Conservation (phyloP, 805 yeast genomes). For the Lipomyces lipofer region DNA sequence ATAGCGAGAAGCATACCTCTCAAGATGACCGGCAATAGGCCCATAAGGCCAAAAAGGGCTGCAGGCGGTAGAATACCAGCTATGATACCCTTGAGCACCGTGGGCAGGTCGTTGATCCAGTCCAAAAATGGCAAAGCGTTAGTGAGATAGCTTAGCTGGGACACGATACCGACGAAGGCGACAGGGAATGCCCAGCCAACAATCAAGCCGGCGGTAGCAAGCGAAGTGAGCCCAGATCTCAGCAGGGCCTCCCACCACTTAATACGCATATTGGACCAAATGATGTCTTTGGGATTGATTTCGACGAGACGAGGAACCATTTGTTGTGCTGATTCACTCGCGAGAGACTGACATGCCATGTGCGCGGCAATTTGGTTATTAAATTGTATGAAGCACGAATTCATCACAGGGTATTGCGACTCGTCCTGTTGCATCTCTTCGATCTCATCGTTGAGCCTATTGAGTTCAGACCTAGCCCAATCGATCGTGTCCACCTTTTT, state of each 20-base stretch:
- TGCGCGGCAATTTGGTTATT: constrained; percentile 57
- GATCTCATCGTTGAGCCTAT: constrained; percentile 67
- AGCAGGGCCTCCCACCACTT: constrained; percentile 42
- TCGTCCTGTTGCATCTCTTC: constrained; percentile 60
- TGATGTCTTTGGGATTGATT: constrained; percentile 64
- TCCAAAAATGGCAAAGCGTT: constrained; percentile 68
- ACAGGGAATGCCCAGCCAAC: constrained; percentile 80
- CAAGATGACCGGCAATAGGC: constrained; percentile 80
- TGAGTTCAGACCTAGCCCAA: constrained; percentile 66
- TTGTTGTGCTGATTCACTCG: constrained; percentile 47
- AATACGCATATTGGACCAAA: constrained; percentile 64
- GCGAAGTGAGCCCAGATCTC: constrained; percentile 48
- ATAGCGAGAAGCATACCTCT: constrained; percentile 46
- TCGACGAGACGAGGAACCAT: constrained; percentile 46
- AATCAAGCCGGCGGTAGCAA: constrained; percentile 53
- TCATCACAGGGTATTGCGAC: constrained; percentile 58
- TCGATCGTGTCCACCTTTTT: constrained; percentile 81
- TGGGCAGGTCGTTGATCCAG: constrained; percentile 65
- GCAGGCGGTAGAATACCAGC: constrained; percentile 88
- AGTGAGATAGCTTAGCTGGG: constrained; percentile 74
- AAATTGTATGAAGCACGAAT: constrained; percentile 74
- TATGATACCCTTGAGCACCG: constrained; percentile 70
- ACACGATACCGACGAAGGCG: constrained; percentile 70
- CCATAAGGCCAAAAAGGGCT: constrained; percentile 77
- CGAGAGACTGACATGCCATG: constrained; percentile 55